phyloP scores from a whole-genome alignment of 257 asterid species.

The Nicotiana knightiana region DNA sequence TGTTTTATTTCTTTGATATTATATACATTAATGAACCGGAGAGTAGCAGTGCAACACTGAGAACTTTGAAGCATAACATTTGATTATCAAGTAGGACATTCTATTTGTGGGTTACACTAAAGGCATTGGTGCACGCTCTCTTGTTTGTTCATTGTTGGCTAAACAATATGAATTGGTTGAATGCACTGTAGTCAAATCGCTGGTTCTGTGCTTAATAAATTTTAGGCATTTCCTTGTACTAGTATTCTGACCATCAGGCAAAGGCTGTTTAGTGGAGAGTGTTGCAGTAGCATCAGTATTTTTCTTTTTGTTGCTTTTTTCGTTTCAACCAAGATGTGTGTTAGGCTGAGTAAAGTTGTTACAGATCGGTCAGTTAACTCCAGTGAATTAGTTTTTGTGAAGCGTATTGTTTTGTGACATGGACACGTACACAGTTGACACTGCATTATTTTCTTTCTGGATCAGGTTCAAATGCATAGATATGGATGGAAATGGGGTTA shows the following conservation, averaged over 20 bases:
- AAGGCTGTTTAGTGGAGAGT: neutral
- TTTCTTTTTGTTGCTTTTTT: no score
- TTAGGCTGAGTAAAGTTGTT: neutral
- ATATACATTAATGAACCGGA: neutral
- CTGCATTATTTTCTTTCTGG: neutral
- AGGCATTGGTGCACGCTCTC: neutral
- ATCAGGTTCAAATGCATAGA: conserved; percentile 99
- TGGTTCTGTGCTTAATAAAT: neutral
- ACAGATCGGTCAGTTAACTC: neutral
- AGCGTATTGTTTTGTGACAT: neutral
- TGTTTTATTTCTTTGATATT: neutral
- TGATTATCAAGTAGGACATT: neutral
- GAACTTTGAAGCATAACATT: neutral
- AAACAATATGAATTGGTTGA: neutral
- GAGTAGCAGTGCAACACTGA: neutral
- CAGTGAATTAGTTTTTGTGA: neutral
- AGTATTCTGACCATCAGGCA: neutral
- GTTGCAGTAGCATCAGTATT: no score
- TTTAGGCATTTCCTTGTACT: neutral
- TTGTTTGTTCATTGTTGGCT: neutral
- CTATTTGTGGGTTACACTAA: neutral
- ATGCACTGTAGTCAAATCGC: neutral
- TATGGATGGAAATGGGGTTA: conserved; percentile 92
- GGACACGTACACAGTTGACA: neutral
- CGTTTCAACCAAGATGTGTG: neutral